Percentiles rank a stretch among this genome's conserved stretches.
phyloP scores from a whole-genome alignment of 108 stramenopile genomes.

The Cyclotella choctawhatcheeana region DNA sequence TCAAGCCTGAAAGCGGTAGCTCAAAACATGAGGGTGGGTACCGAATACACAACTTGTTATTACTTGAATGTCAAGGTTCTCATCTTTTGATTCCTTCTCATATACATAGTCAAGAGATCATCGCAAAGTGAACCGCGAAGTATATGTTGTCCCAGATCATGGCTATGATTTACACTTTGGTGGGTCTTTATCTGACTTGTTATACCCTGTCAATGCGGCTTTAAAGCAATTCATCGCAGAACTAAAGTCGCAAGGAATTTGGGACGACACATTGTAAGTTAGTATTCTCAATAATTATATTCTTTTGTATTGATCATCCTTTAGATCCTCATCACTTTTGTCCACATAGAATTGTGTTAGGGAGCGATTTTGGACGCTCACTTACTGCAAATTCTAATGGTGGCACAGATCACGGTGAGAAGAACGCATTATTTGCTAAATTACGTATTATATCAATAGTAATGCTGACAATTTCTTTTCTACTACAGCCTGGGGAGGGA shows the following conservation, averaged over 20 bases:
- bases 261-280: conserved; percentile 45
- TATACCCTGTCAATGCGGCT: conserved; percentile 29
- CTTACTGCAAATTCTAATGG: conserved; percentile 42
- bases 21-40: conserved; percentile 8
- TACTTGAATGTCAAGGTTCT: background rate
- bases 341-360: conserved; percentile 30
- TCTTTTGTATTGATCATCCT: too few relatives aligned
- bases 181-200: background rate
- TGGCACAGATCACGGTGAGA: conserved; percentile 51
- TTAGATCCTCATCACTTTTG: too few relatives aligned
- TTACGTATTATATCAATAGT: background rate
- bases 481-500: conserved; percentile 34
- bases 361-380: conserved; percentile 57
- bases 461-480: background rate
- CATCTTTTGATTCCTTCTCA: background rate
- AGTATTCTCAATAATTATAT: too few relatives aligned
- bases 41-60: background rate
- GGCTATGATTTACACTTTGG: conserved; percentile 40
- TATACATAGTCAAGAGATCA: conserved; percentile 18
- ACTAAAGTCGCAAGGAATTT: conserved; percentile 44
- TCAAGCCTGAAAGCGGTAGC: conserved; percentile 19
- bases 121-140: conserved; percentile 38
- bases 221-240: conserved; percentile 37
- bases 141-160: conserved; percentile 27
- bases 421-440: background rate